Evolutionary conservation across 2,329 filamentous ascomycete genomes (phyloP).

Genomic region (Cryphonectria carpinicola): DNA sequence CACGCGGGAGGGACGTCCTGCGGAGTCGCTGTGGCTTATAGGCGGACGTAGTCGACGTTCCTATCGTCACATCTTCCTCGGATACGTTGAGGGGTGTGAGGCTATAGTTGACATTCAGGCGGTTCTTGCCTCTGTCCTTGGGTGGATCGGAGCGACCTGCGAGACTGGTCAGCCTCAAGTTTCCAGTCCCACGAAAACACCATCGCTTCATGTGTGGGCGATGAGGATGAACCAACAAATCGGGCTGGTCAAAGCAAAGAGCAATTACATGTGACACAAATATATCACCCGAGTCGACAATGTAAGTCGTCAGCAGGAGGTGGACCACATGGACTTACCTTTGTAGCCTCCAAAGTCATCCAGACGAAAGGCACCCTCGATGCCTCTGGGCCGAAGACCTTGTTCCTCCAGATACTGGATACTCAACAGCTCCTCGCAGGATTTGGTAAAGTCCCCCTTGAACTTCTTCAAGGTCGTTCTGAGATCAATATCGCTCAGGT

Average conservation of each 20-base stretch:
- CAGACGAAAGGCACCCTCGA: conserved; percentile 78
- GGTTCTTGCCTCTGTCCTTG: conserved; percentile 25
- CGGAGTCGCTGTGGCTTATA: conserved; percentile 10
- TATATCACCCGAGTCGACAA: neutral
- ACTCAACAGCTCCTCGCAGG: conserved; percentile 82
- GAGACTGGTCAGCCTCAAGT: neutral
- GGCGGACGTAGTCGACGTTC: conserved; percentile 1
- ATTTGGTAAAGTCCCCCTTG: conserved; percentile 66
- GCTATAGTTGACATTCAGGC: conserved; percentile 24
- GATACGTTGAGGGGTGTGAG: conserved; percentile 22
- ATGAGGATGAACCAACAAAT: neutral
- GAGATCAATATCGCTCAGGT: conserved; percentile 68
- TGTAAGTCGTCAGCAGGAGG: conserved; percentile 13
- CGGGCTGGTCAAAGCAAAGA: neutral
- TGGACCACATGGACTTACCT: conserved; percentile 32
- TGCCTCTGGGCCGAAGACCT: conserved; percentile 66
- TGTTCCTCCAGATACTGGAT: conserved; percentile 75
- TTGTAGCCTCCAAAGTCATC: conserved; percentile 46
- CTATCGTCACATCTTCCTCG: conserved; percentile 22
- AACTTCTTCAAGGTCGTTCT: conserved; percentile 68
- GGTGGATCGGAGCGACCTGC: conserved; percentile 17
- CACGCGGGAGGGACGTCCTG: conserved; percentile 22
- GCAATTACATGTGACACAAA: neutral
- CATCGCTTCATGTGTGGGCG: neutral
- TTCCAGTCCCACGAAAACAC: neutral